A percentile compares a stretch with the other conserved stretches of the same genome.
Conservation (phyloP, 2,329 filamentous ascomycete species). For the Aciculosporium take region DNA sequence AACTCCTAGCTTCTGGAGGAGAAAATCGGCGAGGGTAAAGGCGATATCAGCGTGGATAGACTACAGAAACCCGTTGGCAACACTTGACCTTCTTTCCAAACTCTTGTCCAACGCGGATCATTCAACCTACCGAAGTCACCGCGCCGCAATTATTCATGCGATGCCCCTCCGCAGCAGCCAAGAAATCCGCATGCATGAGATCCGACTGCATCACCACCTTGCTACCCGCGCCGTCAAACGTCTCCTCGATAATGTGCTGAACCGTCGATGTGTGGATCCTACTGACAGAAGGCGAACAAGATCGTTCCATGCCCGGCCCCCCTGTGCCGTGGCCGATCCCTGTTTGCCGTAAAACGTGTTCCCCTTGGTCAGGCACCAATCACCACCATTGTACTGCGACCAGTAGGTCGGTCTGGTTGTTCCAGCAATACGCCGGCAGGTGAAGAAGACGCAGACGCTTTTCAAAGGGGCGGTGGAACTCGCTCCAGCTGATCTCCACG, state of each 20-base stretch:
- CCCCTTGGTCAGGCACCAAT: slow-evolving; percentile 59
- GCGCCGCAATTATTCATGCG: slow-evolving; percentile 27
- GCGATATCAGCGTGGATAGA: slow-evolving; percentile 43
- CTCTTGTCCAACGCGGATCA: too few relatives aligned
- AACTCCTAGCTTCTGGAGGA: slow-evolving; percentile 48
- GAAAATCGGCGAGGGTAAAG: slow-evolving; percentile 46
- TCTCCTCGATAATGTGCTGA: slow-evolving; percentile 23
- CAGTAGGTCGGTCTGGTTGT: slow-evolving; percentile 59
- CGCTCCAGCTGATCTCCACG: slow-evolving; percentile 37
- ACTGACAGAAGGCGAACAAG: neutral
- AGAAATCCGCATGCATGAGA: slow-evolving; percentile 23
- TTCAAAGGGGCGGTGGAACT: slow-evolving; percentile 44
- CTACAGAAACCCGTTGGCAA: neutral
- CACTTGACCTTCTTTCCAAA: too few relatives aligned
- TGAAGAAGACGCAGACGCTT: slow-evolving; percentile 34
- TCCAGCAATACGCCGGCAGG: slow-evolving; percentile 57
- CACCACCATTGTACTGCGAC: slow-evolving; percentile 49
- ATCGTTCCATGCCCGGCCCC: too few relatives aligned
- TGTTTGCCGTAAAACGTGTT: slow-evolving; percentile 34
- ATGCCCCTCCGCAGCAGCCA: slow-evolving; percentile 26
- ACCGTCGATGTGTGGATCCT: slow-evolving; percentile 17
- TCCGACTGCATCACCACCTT: slow-evolving; percentile 23
- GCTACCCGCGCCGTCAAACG: slow-evolving; percentile 11
- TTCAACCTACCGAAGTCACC: slow-evolving; percentile 29
- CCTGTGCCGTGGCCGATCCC: too few relatives aligned